A percentile compares a stretch with the other conserved stretches of the same genome.
Evolutionary conservation across 2,329 filamentous ascomycete species (phyloP).

Genomic region (Colletotrichum cuscutae): DNA sequence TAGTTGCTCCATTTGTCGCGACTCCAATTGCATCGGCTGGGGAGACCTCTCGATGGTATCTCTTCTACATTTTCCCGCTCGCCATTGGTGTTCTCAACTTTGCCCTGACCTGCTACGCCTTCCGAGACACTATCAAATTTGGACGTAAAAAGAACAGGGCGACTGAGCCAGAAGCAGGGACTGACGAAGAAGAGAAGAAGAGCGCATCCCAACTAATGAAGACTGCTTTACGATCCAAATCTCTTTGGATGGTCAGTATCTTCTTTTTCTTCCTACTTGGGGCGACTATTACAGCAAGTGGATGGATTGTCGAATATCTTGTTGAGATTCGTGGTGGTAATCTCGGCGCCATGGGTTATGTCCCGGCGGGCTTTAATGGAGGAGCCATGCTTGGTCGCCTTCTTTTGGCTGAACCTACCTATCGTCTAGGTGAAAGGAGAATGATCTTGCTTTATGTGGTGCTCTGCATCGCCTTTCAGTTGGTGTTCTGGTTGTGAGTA

Average conservation of each 20-base stretch:
- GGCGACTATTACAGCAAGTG: constrained; percentile 62
- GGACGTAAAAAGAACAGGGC: constrained; percentile 36
- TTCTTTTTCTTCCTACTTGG: constrained; percentile 75
- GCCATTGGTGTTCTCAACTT: constrained; percentile 63
- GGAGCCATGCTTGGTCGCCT: constrained; percentile 67
- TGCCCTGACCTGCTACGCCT: constrained; percentile 56
- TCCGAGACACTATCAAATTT: constrained; percentile 57
- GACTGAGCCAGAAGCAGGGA: constrained; percentile 29
- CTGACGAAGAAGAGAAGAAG: constrained; percentile 24
- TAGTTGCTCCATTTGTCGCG: constrained; percentile 66
- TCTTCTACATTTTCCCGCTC: constrained; percentile 67
- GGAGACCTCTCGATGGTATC: constrained; percentile 55
- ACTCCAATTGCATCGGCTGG: constrained; percentile 58
- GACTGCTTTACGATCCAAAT: constrained; percentile 53
- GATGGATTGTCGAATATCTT: constrained; percentile 75
- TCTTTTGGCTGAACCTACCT: constrained; percentile 67
- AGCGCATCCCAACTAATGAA: constrained; percentile 55
- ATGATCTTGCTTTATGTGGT: constrained; percentile 67
- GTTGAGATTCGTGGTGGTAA: constrained; percentile 68
- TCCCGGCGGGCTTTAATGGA: constrained; percentile 69
- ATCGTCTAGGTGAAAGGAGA: constrained; percentile 65
- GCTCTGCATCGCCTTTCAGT: constrained; percentile 62
- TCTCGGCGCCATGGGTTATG: constrained; percentile 68
- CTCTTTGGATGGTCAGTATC: constrained; percentile 67
- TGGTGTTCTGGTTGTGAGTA: constrained; percentile 68